Conservation (phyloP, 495 filamentous ascomycete genomes). For the Hyaloscypha hepaticicola region DNA sequence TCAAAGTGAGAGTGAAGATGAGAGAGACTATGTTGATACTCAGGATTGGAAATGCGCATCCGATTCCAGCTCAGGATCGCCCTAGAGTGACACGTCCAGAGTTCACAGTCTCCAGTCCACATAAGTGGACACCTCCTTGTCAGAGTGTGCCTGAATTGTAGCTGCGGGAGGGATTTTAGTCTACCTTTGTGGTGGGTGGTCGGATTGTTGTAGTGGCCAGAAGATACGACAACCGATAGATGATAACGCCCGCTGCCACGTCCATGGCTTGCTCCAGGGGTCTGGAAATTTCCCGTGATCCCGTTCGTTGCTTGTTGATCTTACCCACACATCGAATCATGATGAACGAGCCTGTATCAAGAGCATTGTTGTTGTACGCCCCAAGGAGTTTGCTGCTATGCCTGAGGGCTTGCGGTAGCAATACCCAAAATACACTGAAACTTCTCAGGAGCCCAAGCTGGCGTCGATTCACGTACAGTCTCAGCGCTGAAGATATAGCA, state of each 20-base stretch:
- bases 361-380: background rate
- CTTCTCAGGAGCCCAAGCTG: background rate
- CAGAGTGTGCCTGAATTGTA: background rate
- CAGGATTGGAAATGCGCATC: background rate
- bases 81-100: background rate
- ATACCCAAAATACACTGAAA: background rate
- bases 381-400: background rate
- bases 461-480: background rate
- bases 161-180: background rate
- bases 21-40: background rate
- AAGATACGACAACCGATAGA: background rate
- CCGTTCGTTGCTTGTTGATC: background rate
- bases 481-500: background rate
- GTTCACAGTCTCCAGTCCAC: background rate
- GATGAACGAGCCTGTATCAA: background rate
- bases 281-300: background rate
- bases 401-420: background rate
- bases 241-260: background rate
- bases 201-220: background rate
- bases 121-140: background rate
- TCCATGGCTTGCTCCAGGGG: background rate
- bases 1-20: background rate
- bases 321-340: background rate
- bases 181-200: background rate
- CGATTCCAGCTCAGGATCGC: background rate